These are phyloP conservation scores for Trichoderma asperelloides DNA, from an alignment of 495 filamentous ascomycete genomes.

Conservation along the genomic window DNA sequence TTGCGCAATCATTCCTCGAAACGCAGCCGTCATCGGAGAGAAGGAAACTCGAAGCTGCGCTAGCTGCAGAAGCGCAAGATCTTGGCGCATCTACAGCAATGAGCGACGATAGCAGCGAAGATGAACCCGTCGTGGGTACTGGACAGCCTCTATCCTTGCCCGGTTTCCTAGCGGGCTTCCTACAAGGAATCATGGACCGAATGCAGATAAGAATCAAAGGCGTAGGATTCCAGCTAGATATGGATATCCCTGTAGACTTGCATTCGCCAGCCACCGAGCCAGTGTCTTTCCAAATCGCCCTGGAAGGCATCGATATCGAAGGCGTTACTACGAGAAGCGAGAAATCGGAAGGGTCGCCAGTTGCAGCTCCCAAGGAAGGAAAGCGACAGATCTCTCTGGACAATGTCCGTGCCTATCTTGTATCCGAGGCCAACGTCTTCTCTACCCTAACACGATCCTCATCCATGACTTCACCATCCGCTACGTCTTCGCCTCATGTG, in stretches of 20 bases:
- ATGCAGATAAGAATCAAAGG: slow-evolving; percentile 58
- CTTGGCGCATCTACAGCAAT: slow-evolving; percentile 43
- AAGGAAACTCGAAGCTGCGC: slow-evolving; percentile 64
- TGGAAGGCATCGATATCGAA: slow-evolving; percentile 59
- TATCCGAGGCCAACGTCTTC: slow-evolving; percentile 67
- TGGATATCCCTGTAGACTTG: slow-evolving; percentile 55
- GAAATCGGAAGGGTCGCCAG: slow-evolving; percentile 22
- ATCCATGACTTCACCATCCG: slow-evolving; percentile 52
- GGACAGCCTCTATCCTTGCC: slow-evolving; percentile 69
- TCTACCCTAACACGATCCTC: slow-evolving; percentile 53
- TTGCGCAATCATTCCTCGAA: slow-evolving; percentile 81
- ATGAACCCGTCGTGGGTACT: slow-evolving; percentile 60
- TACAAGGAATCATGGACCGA: slow-evolving; percentile 76
- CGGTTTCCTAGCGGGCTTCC: slow-evolving; percentile 68
- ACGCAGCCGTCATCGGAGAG: slow-evolving; percentile 69
- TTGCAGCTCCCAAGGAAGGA: slow-evolving; percentile 40
- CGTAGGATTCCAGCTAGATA: slow-evolving; percentile 49
- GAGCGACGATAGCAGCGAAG: slow-evolving; percentile 53
- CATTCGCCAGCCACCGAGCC: slow-evolving; percentile 39
- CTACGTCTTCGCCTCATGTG: slow-evolving; percentile 29
- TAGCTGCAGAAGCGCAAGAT: slow-evolving; percentile 59
- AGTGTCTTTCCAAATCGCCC: slow-evolving; percentile 54
- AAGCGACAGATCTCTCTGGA: slow-evolving; percentile 57
- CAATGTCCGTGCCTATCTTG: slow-evolving; percentile 54
- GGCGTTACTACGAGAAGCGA: slow-evolving; percentile 43